These are phyloP conservation scores for Colletotrichum viniferum DNA, from an alignment of 2,329 filamentous ascomycete genomes.

Conservation along the genomic window DNA sequence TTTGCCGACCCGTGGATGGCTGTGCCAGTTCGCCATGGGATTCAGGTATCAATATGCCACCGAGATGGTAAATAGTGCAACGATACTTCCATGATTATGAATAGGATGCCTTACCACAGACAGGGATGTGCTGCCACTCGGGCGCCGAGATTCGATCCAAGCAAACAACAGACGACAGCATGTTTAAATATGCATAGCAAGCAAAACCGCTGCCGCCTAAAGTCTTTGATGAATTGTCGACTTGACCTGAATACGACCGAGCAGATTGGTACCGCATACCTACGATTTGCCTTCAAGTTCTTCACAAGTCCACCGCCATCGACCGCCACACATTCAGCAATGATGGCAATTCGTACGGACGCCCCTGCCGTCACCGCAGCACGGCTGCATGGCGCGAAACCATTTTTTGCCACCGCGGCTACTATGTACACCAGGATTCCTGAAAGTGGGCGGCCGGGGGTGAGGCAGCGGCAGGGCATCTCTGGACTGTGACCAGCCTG, in stretches of 20 bases:
- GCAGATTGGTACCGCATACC: not conserved
- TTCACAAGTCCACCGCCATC: not conserved
- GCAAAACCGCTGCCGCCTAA: not conserved
- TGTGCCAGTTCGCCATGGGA: not conserved
- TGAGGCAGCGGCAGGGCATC: not conserved
- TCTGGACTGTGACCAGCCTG: not conserved
- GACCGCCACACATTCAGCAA: not conserved
- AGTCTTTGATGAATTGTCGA: not conserved
- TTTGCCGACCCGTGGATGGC: not conserved
- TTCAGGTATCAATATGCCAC: not conserved
- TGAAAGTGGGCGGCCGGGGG: not conserved
- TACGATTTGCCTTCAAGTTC: not conserved
- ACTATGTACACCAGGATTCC: not conserved
- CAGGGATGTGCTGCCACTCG: not conserved
- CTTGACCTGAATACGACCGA: not conserved
- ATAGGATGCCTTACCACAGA: not conserved
- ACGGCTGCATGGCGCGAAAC: not conserved
- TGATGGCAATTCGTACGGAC: not conserved
- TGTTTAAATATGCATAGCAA: not conserved
- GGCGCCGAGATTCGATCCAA: not conserved
- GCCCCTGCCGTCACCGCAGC: not conserved
- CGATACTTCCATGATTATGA: not conserved
- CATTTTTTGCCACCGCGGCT: slow-evolving; percentile 4
- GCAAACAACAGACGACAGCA: not conserved
- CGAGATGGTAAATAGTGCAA: not conserved